Conservation (phyloP, 257 asterid genomes). For the Solanum piurae region DNA sequence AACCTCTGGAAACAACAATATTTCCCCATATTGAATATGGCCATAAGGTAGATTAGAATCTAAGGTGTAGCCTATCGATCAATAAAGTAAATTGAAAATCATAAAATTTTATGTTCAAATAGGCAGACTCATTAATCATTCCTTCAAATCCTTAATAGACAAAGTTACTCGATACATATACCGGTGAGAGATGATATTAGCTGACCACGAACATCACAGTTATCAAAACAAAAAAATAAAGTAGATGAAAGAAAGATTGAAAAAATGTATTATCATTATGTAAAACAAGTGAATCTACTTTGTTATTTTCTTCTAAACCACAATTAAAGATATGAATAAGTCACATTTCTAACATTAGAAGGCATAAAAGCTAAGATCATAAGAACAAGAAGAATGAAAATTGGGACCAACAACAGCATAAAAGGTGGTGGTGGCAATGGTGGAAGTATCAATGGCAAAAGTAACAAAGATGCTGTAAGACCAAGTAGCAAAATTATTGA, state of each 20-base stretch:
- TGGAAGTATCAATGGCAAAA: slow-evolving; percentile 62
- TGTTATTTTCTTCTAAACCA: neutral
- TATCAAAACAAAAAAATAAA: neutral
- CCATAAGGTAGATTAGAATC: neutral
- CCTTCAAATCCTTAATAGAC: neutral
- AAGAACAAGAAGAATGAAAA: slow-evolving; percentile 42
- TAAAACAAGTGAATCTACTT: neutral
- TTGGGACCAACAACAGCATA: slow-evolving; percentile 55
- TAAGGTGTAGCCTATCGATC: neutral
- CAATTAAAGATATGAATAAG: slow-evolving; percentile 3
- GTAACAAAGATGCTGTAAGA: slow-evolving; percentile 50
- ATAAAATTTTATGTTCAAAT: neutral
- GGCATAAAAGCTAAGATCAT: slow-evolving; percentile 77
- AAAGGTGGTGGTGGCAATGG: slow-evolving; percentile 86
- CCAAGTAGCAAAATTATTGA: slow-evolving; percentile 38
- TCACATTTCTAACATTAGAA: slow-evolving; percentile 2
- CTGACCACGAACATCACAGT: neutral
- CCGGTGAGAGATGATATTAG: neutral
- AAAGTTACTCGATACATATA: neutral
- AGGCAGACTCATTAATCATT: neutral
- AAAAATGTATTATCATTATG: neutral
- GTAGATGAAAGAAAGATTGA: neutral
- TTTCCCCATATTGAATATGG: neutral
- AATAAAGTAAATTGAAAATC: neutral
- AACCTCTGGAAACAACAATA: neutral